Evolutionary conservation across 2,329 filamentous ascomycete species (phyloP), one percentile per base, ranked within the genome.

Genomic region (Ophiobolus disseminans): DNA sequence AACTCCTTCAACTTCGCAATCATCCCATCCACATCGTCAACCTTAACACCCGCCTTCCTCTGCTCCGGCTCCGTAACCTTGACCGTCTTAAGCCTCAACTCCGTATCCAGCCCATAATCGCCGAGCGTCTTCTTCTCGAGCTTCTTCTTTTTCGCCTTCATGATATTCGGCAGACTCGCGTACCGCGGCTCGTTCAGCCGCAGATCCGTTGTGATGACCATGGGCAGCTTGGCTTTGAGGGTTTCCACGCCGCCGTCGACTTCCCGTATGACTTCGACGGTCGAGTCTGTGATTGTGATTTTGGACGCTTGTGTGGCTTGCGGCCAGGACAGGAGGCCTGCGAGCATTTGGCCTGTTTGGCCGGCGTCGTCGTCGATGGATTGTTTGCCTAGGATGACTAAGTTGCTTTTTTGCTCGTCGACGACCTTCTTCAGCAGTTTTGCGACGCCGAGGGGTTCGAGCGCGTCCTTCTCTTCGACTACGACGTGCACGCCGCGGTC

Each of bases 131-230:
- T 88, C 88, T 97, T 97, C 68, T 94, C 91, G 64, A 99, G 70
- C 69, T 90, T 90, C 88, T 99, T 99, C 89, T 97, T 99, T 89
- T 99, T 99, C 43, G 94, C 94, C 87, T 97, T 99, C 94, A 99
- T 99, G 60, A 99, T 97, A 73, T 97, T 97, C 40, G 92, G 93
- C 83, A 99, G 75, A 75, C 86, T 96, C 17, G 93, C 94, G 74
- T 96, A 99, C 58, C 94, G 82, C 50, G 94, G 94, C 83, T 95
- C 91, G 71, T 99, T 99, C 73, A 99, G 79, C 42, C 94, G 80
- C 77, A 99, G 75, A 79, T 99, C 94, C 54, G 94, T 96, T 53
- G 94, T 99, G 64, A 99, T 89, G 42, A 99, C 80, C 86, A 97
- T 86, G 0, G 94, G 94, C 75, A 99, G 77, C 79, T 88, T 90